A percentile compares a stretch with the other conserved stretches of the same genome.
Evolutionary conservation across 768 basidiomycete genomes (phyloP).

Genomic region (Suillus ampliporus): DNA sequence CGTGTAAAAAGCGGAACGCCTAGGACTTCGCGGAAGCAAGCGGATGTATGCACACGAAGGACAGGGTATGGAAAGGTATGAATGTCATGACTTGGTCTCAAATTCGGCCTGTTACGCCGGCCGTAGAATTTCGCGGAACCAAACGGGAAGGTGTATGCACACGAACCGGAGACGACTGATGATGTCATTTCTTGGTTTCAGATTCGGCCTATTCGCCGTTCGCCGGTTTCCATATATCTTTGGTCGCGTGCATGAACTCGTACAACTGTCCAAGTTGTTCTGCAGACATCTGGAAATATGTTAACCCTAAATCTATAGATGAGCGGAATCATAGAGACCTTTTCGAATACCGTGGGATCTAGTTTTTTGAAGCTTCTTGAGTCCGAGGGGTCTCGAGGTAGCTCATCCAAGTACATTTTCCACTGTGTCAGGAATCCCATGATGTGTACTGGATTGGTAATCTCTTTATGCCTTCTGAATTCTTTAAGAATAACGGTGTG

Average conservation of each 20-base stretch:
- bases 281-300: conserved; percentile 68
- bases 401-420: conserved; percentile 87
- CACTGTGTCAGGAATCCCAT: conserved; percentile 97
- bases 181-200: neutral
- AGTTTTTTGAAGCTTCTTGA: conserved; percentile 63
- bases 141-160: neutral
- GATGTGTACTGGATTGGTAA: conserved; percentile 86
- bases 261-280: conserved; percentile 95
- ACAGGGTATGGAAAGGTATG: neutral
- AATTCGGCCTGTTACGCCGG: neutral
- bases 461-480: conserved; percentile 80
- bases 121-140: neutral
- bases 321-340: conserved; percentile 50
- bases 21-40: neutral
- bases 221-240: conserved; percentile 81
- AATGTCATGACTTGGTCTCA: neutral
- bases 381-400: conserved; percentile 52
- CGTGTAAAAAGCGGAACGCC: neutral
- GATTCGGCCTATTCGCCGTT: conserved; percentile 21
- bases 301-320: neutral
- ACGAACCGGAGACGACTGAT: neutral
- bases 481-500: conserved; percentile 52
- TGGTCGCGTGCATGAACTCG: conserved; percentile 92
- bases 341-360: conserved; percentile 75
- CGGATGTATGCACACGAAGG: neutral